These are phyloP conservation scores for Neonothopanus nambi DNA, from an alignment of 1,284 basidiomycete genomes.

Conservation along the genomic window DNA sequence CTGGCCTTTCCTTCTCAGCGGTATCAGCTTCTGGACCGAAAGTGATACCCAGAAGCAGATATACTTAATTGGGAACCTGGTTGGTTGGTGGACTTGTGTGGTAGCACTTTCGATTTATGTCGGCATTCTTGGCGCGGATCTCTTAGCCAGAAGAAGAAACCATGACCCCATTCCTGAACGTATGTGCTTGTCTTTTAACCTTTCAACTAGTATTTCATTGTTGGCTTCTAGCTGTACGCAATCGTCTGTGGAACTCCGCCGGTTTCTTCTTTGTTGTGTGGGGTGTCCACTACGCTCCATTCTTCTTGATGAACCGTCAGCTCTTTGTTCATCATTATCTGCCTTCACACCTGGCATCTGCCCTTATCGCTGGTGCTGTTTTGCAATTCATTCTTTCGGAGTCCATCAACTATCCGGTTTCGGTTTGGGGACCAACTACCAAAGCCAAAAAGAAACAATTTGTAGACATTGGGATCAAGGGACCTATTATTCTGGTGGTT, in stretches of 20 bases:
- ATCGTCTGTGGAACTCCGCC: conserved; percentile 91
- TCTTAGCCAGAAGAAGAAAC: conserved; percentile 84
- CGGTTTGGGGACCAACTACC: conserved; percentile 62
- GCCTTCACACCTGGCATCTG: conserved; percentile 90
- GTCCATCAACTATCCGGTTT: conserved; percentile 92
- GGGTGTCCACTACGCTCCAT: conserved; percentile 96
- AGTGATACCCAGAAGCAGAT: conserved; percentile 87
- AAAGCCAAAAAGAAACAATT: conserved; percentile 61
- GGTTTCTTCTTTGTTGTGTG: conserved; percentile 96
- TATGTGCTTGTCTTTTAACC: conserved; percentile 44
- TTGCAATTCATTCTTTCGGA: conserved; percentile 92
- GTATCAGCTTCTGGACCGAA: conserved; percentile 98
- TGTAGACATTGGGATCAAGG: conserved; percentile 74
- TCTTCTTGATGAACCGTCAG: conserved; percentile 98
- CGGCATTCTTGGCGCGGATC: conserved; percentile 88
- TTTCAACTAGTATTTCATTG: conserved; percentile 10
- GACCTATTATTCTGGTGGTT: conserved; percentile 59
- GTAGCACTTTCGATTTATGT: conserved; percentile 85
- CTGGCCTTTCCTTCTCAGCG: conserved; percentile 95
- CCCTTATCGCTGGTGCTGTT: conserved; percentile 88
- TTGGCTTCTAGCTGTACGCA: conserved; percentile 69
- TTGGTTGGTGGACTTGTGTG: conserved; percentile 95
- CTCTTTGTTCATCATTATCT: conserved; percentile 98
- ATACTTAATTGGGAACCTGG: conserved; percentile 92
- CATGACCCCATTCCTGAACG: conserved; percentile 85